These are phyloP conservation scores for Kwoniella sp. DNA, from an alignment of 768 basidiomycete genomes.

Conservation along the genomic window DNA sequence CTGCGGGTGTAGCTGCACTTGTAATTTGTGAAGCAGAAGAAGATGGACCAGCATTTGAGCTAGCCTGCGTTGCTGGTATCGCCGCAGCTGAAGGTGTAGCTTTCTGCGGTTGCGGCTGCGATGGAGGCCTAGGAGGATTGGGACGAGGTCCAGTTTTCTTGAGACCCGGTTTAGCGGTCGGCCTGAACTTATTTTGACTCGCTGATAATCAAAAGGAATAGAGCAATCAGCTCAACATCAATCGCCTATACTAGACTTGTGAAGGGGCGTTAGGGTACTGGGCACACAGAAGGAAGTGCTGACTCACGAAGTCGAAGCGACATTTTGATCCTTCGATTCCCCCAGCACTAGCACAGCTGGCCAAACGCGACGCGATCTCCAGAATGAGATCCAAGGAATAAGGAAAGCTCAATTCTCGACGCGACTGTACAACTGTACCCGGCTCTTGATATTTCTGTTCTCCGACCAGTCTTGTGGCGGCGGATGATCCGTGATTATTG, in stretches of 20 bases:
- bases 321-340: slow-evolving; percentile 12
- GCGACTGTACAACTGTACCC: too few species aligned
- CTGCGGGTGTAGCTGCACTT: neutral
- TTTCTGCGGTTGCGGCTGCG: neutral
- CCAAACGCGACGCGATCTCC: neutral
- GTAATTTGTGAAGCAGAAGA: neutral
- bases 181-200: slow-evolving; percentile 29
- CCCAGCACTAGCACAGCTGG: neutral
- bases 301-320: slow-evolving; percentile 28
- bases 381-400: too few species aligned
- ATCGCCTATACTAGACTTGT: neutral
- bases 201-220: slow-evolving; percentile 1
- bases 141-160: slow-evolving; percentile 19
- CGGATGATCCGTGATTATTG: too few species aligned
- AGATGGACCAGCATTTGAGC: neutral
- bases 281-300: neutral
- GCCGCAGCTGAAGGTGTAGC: slow-evolving; percentile 10
- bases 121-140: neutral
- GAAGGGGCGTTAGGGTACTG: neutral
- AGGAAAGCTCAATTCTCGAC: too few species aligned
- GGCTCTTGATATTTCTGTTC: too few species aligned
- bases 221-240: slow-evolving; percentile 11
- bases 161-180: slow-evolving; percentile 14
- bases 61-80: neutral
- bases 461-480: too few species aligned